Evolutionary conservation across 208 protist genomes (phyloP), one percentile per base, ranked within the genome.

Genomic region (Acanthamoeba healyi): DNA sequence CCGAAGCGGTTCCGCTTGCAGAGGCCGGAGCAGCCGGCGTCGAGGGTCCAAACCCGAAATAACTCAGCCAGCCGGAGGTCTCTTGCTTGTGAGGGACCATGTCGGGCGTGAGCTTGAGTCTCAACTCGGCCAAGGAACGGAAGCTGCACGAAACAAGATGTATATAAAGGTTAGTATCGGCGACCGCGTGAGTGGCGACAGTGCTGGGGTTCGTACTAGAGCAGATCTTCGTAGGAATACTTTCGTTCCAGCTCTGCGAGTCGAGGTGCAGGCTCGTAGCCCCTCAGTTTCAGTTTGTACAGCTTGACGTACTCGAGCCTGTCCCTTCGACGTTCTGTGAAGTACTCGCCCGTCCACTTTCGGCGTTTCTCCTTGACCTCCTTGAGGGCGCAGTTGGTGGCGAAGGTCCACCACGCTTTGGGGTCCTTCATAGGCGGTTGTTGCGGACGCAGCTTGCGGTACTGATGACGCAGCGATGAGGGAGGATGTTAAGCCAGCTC

Each of bases 231-330:
- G 36, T 92, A 92, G 38, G 56, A 24, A n/a, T 92, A 92, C 38
- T 49, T 56, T 22, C 61, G 51, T 29, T 92, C 87, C 38, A 92
- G 40, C 87, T 92, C 61, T 19, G 54, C 63, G 12, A 92, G 87
- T 5, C 87, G 24, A 15, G 46, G 87, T n/a, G 87, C 87, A n/a
- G 34, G 40, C 58, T 44, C 29, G 77, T 92, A 74, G 49, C 87
- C 87, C 5, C 61, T 6, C 34, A 92, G 87, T 49, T 92, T 92
- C 36, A 61, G 34, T 40, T 44, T 92, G 42, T 74, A 94, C 19
- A 84, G 29, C 26, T 84, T 94, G 65, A 94, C 61, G 70, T 94
- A 94, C 12, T 94, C 89, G 32, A 67, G 58, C 34, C 89, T 26
- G 70, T 94, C 89, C 65, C 40, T 54, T 29, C 89, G 58, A 17